Conservation (phyloP, 1,284 basidiomycete species). For the Fereydounia khargensis region DNA sequence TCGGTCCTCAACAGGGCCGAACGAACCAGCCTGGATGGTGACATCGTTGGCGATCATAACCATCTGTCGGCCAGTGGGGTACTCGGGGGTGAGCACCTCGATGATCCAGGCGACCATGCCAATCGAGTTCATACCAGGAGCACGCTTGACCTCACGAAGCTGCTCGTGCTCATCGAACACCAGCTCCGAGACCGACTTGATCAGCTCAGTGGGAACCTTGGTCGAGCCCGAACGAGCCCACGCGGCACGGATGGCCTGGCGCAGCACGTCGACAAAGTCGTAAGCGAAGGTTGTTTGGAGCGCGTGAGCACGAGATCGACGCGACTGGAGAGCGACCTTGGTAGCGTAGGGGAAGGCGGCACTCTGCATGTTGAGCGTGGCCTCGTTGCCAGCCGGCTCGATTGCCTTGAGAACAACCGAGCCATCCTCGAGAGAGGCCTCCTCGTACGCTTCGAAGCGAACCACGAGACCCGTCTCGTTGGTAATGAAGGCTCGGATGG, state of each 20-base stretch:
- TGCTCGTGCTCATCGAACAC: slow-evolving; percentile 81
- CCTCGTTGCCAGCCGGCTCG: slow-evolving; percentile 26
- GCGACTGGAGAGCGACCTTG: slow-evolving; percentile 97
- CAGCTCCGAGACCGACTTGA: slow-evolving; percentile 63
- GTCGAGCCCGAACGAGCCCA: slow-evolving; percentile 73
- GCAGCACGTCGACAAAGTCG: slow-evolving; percentile 98
- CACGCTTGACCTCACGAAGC: slow-evolving; percentile 81
- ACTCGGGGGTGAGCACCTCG: slow-evolving; percentile 89
- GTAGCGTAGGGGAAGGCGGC: slow-evolving; percentile 73
- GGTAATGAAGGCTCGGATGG: slow-evolving; percentile 95
- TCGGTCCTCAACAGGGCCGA: slow-evolving; percentile 91
- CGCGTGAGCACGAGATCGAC: slow-evolving; percentile 98
- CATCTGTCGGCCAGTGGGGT: slow-evolving; percentile 78
- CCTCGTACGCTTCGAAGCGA: slow-evolving; percentile 98
- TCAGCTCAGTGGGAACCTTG: slow-evolving; percentile 38
- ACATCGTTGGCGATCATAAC: slow-evolving; percentile 97
- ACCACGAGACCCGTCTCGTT: slow-evolving; percentile 99
- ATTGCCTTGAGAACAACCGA: slow-evolving; percentile 83
- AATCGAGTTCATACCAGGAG: slow-evolving; percentile 88
- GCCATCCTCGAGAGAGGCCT: slow-evolving; percentile 92
- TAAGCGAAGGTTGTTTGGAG: slow-evolving; percentile 96
- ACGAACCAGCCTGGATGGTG: slow-evolving; percentile 97
- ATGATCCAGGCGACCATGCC: slow-evolving; percentile 99
- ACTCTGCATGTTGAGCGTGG: slow-evolving; percentile 42
- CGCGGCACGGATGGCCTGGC: slow-evolving; percentile 88